Base-by-base conservation (phyloP, 306 rosid genomes). In the Sophora flavescens region DNA sequence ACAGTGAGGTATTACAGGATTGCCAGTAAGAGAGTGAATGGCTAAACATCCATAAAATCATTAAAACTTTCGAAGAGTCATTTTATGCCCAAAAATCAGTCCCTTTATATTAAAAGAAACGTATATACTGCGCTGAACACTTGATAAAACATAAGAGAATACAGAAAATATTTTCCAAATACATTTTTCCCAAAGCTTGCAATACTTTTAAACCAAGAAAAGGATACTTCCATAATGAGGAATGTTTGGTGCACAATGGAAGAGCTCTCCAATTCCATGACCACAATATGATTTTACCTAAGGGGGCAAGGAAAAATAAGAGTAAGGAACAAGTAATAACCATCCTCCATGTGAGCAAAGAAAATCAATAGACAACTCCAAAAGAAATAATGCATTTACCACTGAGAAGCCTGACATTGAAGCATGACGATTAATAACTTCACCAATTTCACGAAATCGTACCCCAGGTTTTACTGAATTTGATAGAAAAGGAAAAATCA, bases 251-350 rank as follows among this genome's bases (percentile, higher is more conserved):
- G 97, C 99, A 81, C 97, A 95, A 70, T 89, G 99, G 83, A 90
- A 95, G 80, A 92, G 99, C 85, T 95, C 99, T 76, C 99, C 99
- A 75, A 95, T 92, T 68, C 99, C 99, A 86, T 95, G 99, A 60
- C 99, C 99, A 68, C 90, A 95, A 75, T 42, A 48, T 17, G 99
- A 92, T 81, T 86, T 95, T 63, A 83, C 99, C 99, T 95, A 30
- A 22, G 22, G 51, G 70, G 9, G 11, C 64, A 59, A 50, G 26
- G 38, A 61, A 57, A 57, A 72, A 66, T 36, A 69, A 53, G 33
- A 72, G 81, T 36, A 44, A 70, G 75, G 70, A 70, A 63, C 38
- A 47, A 59, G 18, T 26, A 58, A 51, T 51, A 16, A 68, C 50
- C 38, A 22, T 45, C 7, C 56, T 75, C 41, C 70, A 41, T 8